A percentile compares a stretch with the other conserved stretches of the same genome.
These are phyloP conservation scores for Geotrichum ghanense DNA, from an alignment of 805 yeast species.

Conservation along the genomic window DNA sequence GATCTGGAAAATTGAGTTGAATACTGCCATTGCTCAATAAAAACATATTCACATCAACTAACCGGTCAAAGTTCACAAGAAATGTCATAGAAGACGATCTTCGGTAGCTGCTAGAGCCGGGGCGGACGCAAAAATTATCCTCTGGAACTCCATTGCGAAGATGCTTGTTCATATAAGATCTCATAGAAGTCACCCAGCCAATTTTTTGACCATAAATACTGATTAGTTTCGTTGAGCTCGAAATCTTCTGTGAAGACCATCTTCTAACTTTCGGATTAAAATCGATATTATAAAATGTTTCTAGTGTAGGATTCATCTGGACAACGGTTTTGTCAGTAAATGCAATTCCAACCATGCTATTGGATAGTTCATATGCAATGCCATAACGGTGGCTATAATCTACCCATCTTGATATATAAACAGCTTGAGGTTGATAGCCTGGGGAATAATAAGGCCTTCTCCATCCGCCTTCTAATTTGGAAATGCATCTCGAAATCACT, in stretches of 20 bases:
- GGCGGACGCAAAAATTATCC: slow-evolving; percentile 65
- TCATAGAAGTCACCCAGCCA: slow-evolving; percentile 78
- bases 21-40: slow-evolving; percentile 84
- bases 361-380: slow-evolving; percentile 81
- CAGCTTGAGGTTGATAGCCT: neutral
- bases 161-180: slow-evolving; percentile 85
- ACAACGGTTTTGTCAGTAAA: slow-evolving; percentile 81
- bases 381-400: slow-evolving; percentile 96
- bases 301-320: slow-evolving; percentile 42
- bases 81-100: slow-evolving; percentile 30
- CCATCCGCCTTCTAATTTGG: neutral
- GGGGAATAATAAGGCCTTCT: neutral
- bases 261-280: slow-evolving; percentile 20
- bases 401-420: slow-evolving; percentile 89
- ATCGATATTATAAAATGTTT: slow-evolving; percentile 21
- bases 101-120: slow-evolving; percentile 7
- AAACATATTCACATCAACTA: slow-evolving; percentile 76
- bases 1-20: slow-evolving; percentile 94
- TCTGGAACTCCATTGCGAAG: slow-evolving; percentile 46
- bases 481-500: neutral
- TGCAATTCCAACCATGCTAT: slow-evolving; percentile 81
- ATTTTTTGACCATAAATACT: slow-evolving; percentile 21
- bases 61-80: slow-evolving; percentile 73
- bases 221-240: neutral
- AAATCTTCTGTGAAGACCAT: slow-evolving; percentile 23